A percentile compares a stretch with the other conserved stretches of the same genome.
These are phyloP conservation scores for Sclerotinia sclerotiorum DNA, from an alignment of 2,329 filamentous ascomycete genomes.

Conservation along the genomic window DNA sequence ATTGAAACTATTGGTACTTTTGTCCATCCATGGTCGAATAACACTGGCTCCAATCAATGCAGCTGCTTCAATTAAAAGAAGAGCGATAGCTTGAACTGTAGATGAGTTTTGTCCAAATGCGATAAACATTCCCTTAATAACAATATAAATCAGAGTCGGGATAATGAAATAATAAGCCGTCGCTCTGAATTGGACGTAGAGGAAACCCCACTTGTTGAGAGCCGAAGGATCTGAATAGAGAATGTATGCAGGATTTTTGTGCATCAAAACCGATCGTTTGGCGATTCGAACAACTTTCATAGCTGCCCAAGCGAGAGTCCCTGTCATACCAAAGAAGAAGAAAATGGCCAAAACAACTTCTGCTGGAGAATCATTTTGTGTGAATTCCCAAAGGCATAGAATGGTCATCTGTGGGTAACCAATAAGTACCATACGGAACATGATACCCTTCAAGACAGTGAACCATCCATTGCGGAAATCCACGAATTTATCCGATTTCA, in stretches of 20 bases:
- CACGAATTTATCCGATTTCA: constrained; percentile 81
- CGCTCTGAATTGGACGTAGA: constrained; percentile 95
- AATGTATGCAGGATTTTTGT: constrained; percentile 96
- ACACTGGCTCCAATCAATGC: constrained; percentile 77
- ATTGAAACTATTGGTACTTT: constrained; percentile 96
- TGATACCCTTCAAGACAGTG: constrained; percentile 87
- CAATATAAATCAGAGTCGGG: constrained; percentile 71
- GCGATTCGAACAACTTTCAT: constrained; percentile 88
- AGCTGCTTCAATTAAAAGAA: constrained; percentile 78
- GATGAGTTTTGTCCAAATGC: constrained; percentile 72
- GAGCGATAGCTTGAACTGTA: constrained; percentile 74
- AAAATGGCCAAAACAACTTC: constrained; percentile 85
- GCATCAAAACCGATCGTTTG: constrained; percentile 82
- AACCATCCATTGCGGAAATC: constrained; percentile 96
- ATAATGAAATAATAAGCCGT: constrained; percentile 95
- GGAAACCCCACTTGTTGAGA: constrained; percentile 96
- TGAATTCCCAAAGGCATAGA: constrained; percentile 92
- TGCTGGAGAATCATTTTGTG: constrained; percentile 77
- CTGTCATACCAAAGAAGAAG: constrained; percentile 79
- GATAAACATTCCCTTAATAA: constrained; percentile 90
- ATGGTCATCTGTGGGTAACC: constrained; percentile 90
- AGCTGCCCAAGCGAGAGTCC: constrained; percentile 79
- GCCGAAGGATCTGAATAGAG: constrained; percentile 93
- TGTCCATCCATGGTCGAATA: constrained; percentile 95
- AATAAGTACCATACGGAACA: constrained; percentile 87